Evolutionary conservation across 2,329 filamentous ascomycete genomes (phyloP), one percentile per base, ranked within the genome.

Genomic region (Camillea tinctor): DNA sequence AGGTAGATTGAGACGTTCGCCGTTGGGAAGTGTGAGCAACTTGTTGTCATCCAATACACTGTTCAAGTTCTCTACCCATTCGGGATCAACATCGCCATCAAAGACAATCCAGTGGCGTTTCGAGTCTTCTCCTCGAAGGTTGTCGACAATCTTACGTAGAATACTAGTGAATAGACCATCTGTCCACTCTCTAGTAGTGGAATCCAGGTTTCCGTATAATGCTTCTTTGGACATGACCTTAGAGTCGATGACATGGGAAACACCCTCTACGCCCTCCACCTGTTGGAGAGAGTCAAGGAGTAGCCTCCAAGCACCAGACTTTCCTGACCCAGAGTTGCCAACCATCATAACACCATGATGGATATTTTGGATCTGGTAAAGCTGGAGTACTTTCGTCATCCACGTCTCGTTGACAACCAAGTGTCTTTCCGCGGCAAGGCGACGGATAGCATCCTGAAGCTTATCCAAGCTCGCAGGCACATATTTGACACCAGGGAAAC

Each of bases 281-380:
- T 90, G 88, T 70, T 98, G 94, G 60, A 99, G 79, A 17, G 96
- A 95, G 70, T 96, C 91, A 20, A 99, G 84, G 55, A 99, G 82
- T 50, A 96, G 87, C 71, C 91, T 93, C 95, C 96, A 99, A 4
- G 95, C 91, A 1, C 91, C 88, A 49, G 95, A 97, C 79, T 99
- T 99, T 73, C 96, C 96, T 52, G 94, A 90, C n/a, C 96, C 95
- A 26, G 96, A 97, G 72, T 92, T 93, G 64, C 95, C 95, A 9
- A 99, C 95, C 95, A 99, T 98, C 96, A 99, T 99, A 24, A 99
- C 95, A 89, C 95, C 95, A 69, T 99, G 95, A 72, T 99, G 95
- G 60, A 99, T 93, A 66, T 89, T 91, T 76, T 98, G 95, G 64
- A 99, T 99, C 75, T 99, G 95, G 74, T 97, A 98, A 2, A 99